Evolutionary conservation across 805 yeast genomes (phyloP).

Genomic region (Ogataea paraovalis): DNA sequence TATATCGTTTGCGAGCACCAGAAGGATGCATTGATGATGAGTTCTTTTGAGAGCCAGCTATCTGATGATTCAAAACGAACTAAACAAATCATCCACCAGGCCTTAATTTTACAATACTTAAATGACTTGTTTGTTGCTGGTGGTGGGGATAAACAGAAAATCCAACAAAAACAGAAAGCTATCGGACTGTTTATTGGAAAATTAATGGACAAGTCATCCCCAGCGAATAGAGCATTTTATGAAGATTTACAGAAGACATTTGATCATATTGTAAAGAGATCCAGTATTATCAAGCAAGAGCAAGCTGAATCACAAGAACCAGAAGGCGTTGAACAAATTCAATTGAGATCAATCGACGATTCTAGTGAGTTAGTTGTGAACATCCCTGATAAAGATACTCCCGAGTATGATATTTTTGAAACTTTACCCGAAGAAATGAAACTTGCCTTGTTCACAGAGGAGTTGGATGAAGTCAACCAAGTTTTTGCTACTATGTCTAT

Average conservation of each 20-base stretch:
- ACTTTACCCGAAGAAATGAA: constrained; percentile 61
- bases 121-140: constrained; percentile 29
- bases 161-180: constrained; percentile 31
- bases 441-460: constrained; percentile 66
- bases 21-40: constrained; percentile 89
- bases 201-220: constrained; percentile 47
- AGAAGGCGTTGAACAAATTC: constrained; percentile 77
- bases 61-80: constrained; percentile 53
- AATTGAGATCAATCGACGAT: constrained; percentile 84
- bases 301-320: constrained; percentile 31
- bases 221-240: constrained; percentile 65
- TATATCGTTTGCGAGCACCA: constrained; percentile 76
- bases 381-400: constrained; percentile 57
- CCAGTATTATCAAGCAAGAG: constrained; percentile 60
- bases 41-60: constrained; percentile 80
- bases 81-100: constrained; percentile 69
- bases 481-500: constrained; percentile 72
- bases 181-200: constrained; percentile 66
- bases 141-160: constrained; percentile 18
- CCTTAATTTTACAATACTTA: constrained; percentile 69
- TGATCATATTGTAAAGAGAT: constrained; percentile 71
- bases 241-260: constrained; percentile 73
- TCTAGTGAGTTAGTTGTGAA: constrained; percentile 67
- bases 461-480: constrained; percentile 74
- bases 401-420: constrained; percentile 52